Base-by-base conservation (phyloP, 345 rosid genomes). In the Salix viminalis region DNA sequence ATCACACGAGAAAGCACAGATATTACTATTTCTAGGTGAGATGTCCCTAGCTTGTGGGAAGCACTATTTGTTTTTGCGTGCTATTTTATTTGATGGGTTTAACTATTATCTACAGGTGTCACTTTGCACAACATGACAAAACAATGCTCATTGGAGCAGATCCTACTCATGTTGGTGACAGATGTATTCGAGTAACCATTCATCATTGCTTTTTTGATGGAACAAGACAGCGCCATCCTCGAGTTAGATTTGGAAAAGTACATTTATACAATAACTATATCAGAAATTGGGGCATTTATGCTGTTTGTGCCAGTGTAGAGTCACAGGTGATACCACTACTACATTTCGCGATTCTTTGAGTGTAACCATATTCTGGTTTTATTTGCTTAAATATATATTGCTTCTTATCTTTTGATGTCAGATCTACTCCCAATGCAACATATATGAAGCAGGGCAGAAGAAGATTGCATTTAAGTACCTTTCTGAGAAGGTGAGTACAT, bases 201-300 rank as follows among this genome's bases (percentile, higher is more conserved):
- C 99, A 96, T 79, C 99, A 92, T 83, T 96, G 98, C 73, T 96
- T 96, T 79, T 96, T 96, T 5, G 91, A 92, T 72, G 94, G 93
- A 52, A 96, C 98, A 52, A 83, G 92, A 26, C 98, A 94, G 78
- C 86, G 94, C 37, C 99, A 94, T 67, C 99, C 99, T 81, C 99
- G 97, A 34, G 94, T 94, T 80, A 88, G 98, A 79, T 96, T 82
- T 65, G 99, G 84, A 1, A 94, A 89, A 86, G 89, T 96, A 54
- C 97, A 94, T 89, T 80, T 96, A 73, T 92, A 85, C 77, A 94
- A 96, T 81, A 96, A 92, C 83, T 94, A 94, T 77, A 92, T 96
- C 76, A 87, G 96, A 80, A 81, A 89, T 78, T 92, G 97, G 99
- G 89, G 92, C 48, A 89, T 96, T 69, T 96, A 96, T 74, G 98